Base-by-base conservation (phyloP, 305 asterid genomes). In the Fraxinus albicans region DNA sequence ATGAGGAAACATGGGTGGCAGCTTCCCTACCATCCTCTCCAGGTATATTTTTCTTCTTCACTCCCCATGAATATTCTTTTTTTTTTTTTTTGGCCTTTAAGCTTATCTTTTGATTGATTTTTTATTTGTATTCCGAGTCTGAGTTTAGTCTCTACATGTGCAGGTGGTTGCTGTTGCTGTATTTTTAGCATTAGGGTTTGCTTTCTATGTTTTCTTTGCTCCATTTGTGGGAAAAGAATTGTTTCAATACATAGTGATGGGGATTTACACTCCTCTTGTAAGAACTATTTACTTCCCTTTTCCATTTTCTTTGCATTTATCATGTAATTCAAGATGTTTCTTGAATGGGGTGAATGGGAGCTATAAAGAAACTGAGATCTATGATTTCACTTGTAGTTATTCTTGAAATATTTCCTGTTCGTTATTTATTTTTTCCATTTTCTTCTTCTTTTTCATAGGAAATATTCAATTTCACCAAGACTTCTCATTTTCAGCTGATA, bases 1-100 rank as follows among this genome's bases (percentile, higher is more conserved):
- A 96, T 96, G 99, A 96, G 99, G 91, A 96, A 96, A 86, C 98
- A 96, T 86, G 99, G 99, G 80, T 96, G 99, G 99, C 94, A 96
- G 87, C 99, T 96, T 85, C 99, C 99, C 81, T 94, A 96, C 84
- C 99, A 96, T 89, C 98, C 98, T 87, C 94, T 96, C 85, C 99
- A 96, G 98, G 99, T 96, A 84, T 82, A 50, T 23, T 47, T 76
- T 80, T 15, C 63, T 27, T 10, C 65, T 53, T 53, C 1, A 15
- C 17, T 29, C 77, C 36, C 33, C 77, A 31, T 73, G 34, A 44
- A 13, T 50, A 35, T 40, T 38, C 31, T 65, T 76, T 47, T 67
- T 60, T 1, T n/a, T n/a, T n/a, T 47, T 47, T 47, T 31, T 33
- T 12, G 29, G 13, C 73, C 76, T 80, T 60, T 31, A 2, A 77